Base-by-base conservation (phyloP, 2,329 filamentous ascomycete species). In the Alternaria ventricosa region DNA sequence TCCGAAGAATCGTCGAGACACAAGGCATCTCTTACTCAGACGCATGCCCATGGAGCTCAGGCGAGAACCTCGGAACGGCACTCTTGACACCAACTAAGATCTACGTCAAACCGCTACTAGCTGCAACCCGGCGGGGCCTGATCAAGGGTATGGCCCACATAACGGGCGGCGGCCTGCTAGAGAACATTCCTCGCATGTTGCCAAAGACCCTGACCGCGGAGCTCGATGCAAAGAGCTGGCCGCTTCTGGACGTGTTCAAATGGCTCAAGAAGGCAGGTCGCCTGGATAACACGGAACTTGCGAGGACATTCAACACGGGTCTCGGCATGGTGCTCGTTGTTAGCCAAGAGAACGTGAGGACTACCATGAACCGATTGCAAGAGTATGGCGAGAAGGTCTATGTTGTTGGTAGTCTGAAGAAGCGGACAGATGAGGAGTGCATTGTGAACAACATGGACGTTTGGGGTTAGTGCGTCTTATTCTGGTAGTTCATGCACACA, bases 131-230 rank as follows among this genome's bases (percentile, higher is more conserved):
- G 51, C 84, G 86, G 67, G 82, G 85, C 10, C 84, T 93, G 44
- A 85, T 98, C 79, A 97, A 97, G 83, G 96, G 96, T 57, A 91
- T 98, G 80, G 92, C 96, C 11, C 96, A 99, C 82, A 98, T 99
- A 82, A 99, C 96, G 0, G 96, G 96, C 55, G 96, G 96, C 65
- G 96, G 96, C 11, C 87, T 99, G 20, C 85, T 91, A 18, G 96
- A 99, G 82, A 99, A 99, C 80, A 91, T 99, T 25, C 96, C 96
- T 28, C 90, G 96, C 68, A 97, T 97, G 92, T 86, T 99, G 18
- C 96, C 96, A 2, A 80, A 86, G 33, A 84, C 89, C 49, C 87
- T 99, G 6, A 87, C 91, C 2, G 95, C 94, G 2, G 88, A 93
- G 77, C 89, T 99, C 59, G 91, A 97, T 73, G 91, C 92, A 50